These are phyloP conservation scores for Lepidium didymum DNA, from an alignment of 345 rosid species.

Conservation along the genomic window DNA sequence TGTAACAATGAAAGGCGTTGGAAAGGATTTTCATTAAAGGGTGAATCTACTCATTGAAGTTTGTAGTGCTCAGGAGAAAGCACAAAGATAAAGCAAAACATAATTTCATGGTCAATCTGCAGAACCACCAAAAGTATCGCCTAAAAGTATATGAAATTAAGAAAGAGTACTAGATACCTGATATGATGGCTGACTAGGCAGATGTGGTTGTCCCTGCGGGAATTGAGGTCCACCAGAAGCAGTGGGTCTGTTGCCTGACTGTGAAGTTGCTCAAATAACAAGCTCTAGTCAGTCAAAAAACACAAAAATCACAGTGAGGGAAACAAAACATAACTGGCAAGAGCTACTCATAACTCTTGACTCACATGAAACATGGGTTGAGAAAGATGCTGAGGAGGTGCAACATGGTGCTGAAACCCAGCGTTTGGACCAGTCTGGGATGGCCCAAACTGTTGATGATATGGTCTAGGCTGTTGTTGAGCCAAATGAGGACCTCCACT, in stretches of 20 bases:
- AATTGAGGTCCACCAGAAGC: slow-evolving; percentile 55
- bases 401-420: slow-evolving; percentile 63
- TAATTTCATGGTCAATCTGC: background rate
- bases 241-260: slow-evolving; percentile 50
- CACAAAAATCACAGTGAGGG: background rate
- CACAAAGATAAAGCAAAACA: background rate
- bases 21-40: background rate
- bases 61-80: background rate
- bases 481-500: slow-evolving; percentile 48
- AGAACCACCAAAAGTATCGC: background rate
- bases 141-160: background rate
- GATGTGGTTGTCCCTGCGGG: slow-evolving; percentile 61
- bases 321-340: background rate
- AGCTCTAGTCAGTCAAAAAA: slow-evolving; percentile 6
- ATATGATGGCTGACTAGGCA: slow-evolving; percentile 53
- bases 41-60: background rate
- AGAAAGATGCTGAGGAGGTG: slow-evolving; percentile 67
- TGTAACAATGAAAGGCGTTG: background rate
- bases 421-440: slow-evolving; percentile 50
- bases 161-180: slow-evolving; percentile 46
- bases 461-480: slow-evolving; percentile 56
- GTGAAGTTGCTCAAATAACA: slow-evolving; percentile 23
- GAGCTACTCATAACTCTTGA: slow-evolving; percentile 12
- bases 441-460: slow-evolving; percentile 65
- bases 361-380: slow-evolving; percentile 81